Evolutionary conservation across 176 grass and related monocot genomes (phyloP).

Genomic region (Paspalum notatum): DNA sequence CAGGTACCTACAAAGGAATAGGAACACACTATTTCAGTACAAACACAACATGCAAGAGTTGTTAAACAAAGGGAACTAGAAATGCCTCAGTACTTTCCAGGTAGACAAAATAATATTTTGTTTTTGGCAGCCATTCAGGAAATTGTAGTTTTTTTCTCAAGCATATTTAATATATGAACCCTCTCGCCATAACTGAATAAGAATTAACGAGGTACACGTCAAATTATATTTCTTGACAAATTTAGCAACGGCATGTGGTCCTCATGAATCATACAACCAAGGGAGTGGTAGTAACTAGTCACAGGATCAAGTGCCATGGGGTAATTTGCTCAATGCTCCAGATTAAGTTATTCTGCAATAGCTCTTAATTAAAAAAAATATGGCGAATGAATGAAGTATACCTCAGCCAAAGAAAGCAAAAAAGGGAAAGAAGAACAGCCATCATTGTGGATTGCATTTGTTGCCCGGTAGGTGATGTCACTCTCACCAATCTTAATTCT

Average conservation of each 20-base stretch:
- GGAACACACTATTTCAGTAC: background rate
- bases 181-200: background rate
- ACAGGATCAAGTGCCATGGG: conserved; percentile 10
- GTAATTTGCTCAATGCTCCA: conserved; percentile 29
- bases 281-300: background rate
- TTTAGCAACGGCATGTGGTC: background rate
- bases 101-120: background rate
- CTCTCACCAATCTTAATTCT: conserved; percentile 93
- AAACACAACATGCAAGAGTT: conserved; percentile 29
- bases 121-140: background rate
- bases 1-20: conserved; percentile 69
- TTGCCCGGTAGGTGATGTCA: conserved; percentile 68
- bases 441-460: conserved; percentile 82
- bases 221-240: background rate
- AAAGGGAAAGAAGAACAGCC: conserved; percentile 84
- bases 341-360: conserved; percentile 31
- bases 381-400: conserved; percentile 43
- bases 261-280: background rate
- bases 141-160: conserved; percentile 4
- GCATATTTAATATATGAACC: conserved; percentile 2
- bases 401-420: conserved; percentile 95
- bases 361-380: conserved; percentile 26
- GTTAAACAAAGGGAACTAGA: conserved; percentile 5
- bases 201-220: conserved; percentile 1
- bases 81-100: background rate